Evolutionary conservation across 192 early-diverging fungal species (phyloP), one percentile per base, ranked within the genome.

Genomic region (Coemansia nantahalensis): DNA sequence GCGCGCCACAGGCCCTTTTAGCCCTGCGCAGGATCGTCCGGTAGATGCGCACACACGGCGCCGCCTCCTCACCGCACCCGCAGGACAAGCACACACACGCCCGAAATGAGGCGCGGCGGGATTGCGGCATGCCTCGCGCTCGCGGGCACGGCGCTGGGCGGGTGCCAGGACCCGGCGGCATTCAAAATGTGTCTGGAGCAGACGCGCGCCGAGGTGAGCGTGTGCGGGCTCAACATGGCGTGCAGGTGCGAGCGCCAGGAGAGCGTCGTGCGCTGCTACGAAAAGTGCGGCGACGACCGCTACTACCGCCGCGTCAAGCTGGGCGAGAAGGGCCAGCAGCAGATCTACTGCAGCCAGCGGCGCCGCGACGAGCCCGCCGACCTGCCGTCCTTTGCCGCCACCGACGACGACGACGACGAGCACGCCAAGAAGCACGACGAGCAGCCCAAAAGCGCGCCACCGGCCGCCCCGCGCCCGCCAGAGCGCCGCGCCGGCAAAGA

Each of bases 191-290:
- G 68, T 44, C 28, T 72, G 11, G 57, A 52, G 21, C 68, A 72
- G 18, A 65, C 68, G 13, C 68, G 62, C 12, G 68, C 68, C n/a
- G 68, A 72, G 23, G 68, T 72, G 8, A 53, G 65, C 36, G 65
- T 72, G 26, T 72, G 68, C 45, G 68, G 68, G 4, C 60, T 72
- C 36, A 72, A 72, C 56, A 72, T 72, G 68, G 65, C 68, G 14
- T 72, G 68, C 48, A 72, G 65, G 33, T 72, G 68, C 23, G 11
- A 52, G 18, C 62, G 68, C 15, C 68, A 72, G 21, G 68, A 56
- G 36, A 59, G 60, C 39, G 61, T 71, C 11, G 49, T 56, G 2
- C 39, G 37, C 15, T 72, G 68, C 44, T 72, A 72, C 36, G 68
- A 65, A 3, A 72, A 72, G 30, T 72, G 68, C 45, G 68, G 68